Percentiles rank a stretch among this genome's conserved stretches.
Evolutionary conservation across 192 early-diverging fungal genomes (phyloP).

Genomic region (Entomortierella lignicola): DNA sequence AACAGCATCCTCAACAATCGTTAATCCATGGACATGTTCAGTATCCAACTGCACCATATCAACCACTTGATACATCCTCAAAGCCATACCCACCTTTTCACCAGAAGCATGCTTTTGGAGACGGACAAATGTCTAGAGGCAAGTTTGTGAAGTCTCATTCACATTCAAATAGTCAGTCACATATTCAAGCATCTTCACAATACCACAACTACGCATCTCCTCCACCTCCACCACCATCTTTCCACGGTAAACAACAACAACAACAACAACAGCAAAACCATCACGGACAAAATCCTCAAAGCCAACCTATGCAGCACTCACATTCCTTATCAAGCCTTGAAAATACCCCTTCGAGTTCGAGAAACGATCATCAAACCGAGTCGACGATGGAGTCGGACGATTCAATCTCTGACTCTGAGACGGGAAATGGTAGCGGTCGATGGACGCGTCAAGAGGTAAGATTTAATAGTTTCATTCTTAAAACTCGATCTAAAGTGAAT

Average conservation of each 20-base stretch:
- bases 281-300: neutral
- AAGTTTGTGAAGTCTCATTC: conserved; percentile 6
- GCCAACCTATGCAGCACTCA: conserved; percentile 19
- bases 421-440: conserved; percentile 1
- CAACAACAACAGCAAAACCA: conserved; percentile 22
- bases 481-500: too few relatives aligned
- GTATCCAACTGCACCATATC: neutral
- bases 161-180: conserved; percentile 16
- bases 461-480: neutral
- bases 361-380: neutral
- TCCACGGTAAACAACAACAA: neutral
- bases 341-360: neutral
- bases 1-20: neutral
- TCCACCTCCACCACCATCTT: conserved; percentile 18
- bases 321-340: conserved; percentile 8
- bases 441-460: conserved; percentile 50
- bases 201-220: conserved; percentile 24
- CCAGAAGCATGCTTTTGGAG: neutral
- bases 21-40: conserved; percentile 10
- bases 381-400: conserved; percentile 30
- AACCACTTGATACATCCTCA: neutral
- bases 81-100: neutral
- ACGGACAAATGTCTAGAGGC: neutral
- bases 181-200: conserved; percentile 7
- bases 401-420: conserved; percentile 27